Evolutionary conservation across 768 basidiomycete genomes (phyloP), one percentile per base, ranked within the genome.

Genomic region (Sarcodon sp.): DNA sequence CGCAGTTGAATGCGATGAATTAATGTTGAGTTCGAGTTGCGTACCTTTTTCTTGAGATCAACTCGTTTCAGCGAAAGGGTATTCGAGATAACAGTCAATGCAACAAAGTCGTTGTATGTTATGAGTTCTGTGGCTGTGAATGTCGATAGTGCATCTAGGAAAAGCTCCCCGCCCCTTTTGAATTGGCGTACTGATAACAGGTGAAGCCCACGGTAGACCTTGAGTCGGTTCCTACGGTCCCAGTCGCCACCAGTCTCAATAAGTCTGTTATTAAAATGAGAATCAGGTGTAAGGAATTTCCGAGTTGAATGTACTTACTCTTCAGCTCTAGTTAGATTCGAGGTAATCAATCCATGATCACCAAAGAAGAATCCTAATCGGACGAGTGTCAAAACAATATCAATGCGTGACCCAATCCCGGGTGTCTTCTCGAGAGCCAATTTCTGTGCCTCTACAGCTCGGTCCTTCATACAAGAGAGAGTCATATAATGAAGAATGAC

Each of bases 161-260:
- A 71, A 8, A 96, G 77, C 35, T 83, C 80, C n/a, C 80, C 81
- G 4, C 80, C 91, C 15, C 76, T 77, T 58, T 87, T 83, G 71
- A 97, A 97, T 57, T 93, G 83, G n/a, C 94, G 83, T 51, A 88
- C 83, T 32, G 88, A 85, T 33, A 93, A 66, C 39, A 83, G 69
- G 59, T 94, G 86, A 0, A 96, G 69, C 44, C 85, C 93, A 45
- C 79, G 78, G 69, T 98, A 99, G 37, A 97, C 94, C 65, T 99
- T 99, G 57, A 97, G 77, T 41, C 94, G 78, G 64, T 97, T 99
- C 35, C 92, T 79, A 47, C 94, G 73, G 63, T 99, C 94, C 94
- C 94, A 99, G 66, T 99, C 94, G 41, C 94, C 94, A 0, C 94
- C 94, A 62, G 90, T 77, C 56, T 97, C 92, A 47, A 96, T 86